phyloP scores from a whole-genome alignment of 495 filamentous ascomycete genomes.

The Umbilicaria muhlenbergii region DNA sequence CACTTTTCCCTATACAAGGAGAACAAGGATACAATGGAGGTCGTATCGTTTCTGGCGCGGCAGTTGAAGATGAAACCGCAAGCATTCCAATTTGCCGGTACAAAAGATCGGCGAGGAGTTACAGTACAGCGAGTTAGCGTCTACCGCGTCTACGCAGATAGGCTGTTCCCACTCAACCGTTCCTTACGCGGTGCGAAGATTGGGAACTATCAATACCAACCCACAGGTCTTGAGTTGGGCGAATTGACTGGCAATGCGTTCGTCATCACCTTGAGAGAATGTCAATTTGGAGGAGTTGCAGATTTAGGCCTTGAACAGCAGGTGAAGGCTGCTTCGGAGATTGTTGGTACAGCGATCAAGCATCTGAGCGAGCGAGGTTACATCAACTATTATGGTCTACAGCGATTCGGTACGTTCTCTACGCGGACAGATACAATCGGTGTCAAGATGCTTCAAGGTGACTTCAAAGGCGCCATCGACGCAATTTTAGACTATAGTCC shows the following conservation, averaged over 20 bases:
- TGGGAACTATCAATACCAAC: constrained; percentile 63
- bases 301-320: constrained; percentile 22
- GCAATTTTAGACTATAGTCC: constrained; percentile 52
- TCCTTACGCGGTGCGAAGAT: constrained; percentile 47
- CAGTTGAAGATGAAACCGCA: constrained; percentile 50
- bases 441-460: constrained; percentile 61
- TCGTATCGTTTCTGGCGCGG: constrained; percentile 53
- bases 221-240: constrained; percentile 58
- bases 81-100: constrained; percentile 74
- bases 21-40: constrained; percentile 97
- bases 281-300: constrained; percentile 40
- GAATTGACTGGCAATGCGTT: constrained; percentile 85
- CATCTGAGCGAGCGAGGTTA: constrained; percentile 53
- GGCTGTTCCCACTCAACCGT: constrained; percentile 45
- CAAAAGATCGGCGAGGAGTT: constrained; percentile 81
- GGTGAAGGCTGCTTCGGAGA: constrained; percentile 26
- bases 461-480: constrained; percentile 65
- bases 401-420: constrained; percentile 78
- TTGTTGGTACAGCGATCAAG: constrained; percentile 39
- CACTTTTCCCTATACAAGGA: constrained; percentile 96
- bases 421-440: constrained; percentile 72
- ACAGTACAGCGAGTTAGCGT: constrained; percentile 76
- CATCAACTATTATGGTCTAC: constrained; percentile 92
- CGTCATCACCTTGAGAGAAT: constrained; percentile 74
- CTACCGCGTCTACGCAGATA: constrained; percentile 43